Percentiles rank a stretch among this genome's conserved stretches.
Evolutionary conservation across 2,329 filamentous ascomycete genomes (phyloP).

Genomic region (Achaetomium macrosporum): DNA sequence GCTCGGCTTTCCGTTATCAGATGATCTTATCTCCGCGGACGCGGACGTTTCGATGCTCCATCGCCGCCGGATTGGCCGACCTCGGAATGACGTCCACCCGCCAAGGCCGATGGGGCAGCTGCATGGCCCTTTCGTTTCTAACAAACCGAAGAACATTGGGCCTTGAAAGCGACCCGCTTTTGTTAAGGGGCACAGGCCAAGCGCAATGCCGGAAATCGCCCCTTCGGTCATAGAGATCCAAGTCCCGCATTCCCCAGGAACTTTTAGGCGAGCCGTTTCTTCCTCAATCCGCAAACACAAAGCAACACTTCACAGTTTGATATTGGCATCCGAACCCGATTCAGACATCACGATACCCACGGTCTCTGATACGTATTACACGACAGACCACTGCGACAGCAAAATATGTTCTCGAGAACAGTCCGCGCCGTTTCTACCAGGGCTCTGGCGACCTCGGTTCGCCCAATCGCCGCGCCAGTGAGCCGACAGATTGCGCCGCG

Average conservation of each 20-base stretch:
- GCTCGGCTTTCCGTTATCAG: constrained; percentile 25
- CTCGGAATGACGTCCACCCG: constrained; percentile 22
- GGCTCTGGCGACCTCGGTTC: constrained; percentile 36
- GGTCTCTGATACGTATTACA: not conserved
- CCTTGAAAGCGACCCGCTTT: not conserved
- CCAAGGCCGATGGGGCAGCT: not conserved
- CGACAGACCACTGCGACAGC: not conserved
- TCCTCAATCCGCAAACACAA: constrained; percentile 5
- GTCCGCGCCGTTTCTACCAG: constrained; percentile 40
- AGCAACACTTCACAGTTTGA: constrained; percentile 3
- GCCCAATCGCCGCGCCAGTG: constrained; percentile 33
- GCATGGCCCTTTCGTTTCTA: constrained; percentile 3
- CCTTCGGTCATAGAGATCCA: constrained; percentile 23
- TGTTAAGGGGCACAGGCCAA: constrained; percentile 21
- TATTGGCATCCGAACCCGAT: constrained; percentile 8
- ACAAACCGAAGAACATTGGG: not conserved
- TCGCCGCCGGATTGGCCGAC: constrained; percentile 19
- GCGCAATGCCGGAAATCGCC: constrained; percentile 20
- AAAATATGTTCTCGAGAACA: constrained; percentile 45
- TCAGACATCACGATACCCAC: not conserved
- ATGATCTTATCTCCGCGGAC: constrained; percentile 26
- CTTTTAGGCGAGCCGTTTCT: constrained; percentile 13
- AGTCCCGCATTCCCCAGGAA: constrained; percentile 24
- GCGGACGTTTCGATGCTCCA: constrained; percentile 3
- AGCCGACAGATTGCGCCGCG: constrained; percentile 39